phyloP scores from a whole-genome alignment of 495 filamentous ascomycete genomes.

The Symbiotaphrina buchneri region DNA sequence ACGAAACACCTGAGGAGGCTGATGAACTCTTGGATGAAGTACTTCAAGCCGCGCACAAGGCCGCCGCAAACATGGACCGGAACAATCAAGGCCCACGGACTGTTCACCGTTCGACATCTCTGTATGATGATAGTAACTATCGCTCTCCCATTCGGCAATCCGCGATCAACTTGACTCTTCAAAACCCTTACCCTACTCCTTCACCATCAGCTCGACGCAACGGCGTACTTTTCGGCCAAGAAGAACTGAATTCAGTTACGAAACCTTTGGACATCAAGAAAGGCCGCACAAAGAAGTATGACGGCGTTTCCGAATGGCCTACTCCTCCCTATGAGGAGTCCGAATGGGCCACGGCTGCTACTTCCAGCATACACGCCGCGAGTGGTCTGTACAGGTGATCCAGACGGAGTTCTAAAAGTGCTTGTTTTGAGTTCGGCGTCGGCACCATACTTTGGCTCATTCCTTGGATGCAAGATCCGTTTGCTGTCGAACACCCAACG shows the following conservation, averaged over 20 bases:
- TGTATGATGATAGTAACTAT: slow-evolving; percentile 18
- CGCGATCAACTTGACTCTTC: slow-evolving; percentile 31
- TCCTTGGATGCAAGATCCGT: too few relatives aligned
- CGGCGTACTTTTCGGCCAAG: slow-evolving; percentile 42
- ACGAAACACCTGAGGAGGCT: slow-evolving; percentile 91
- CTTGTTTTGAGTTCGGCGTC: too few relatives aligned
- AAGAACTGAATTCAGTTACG: slow-evolving; percentile 19
- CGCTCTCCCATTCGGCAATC: slow-evolving; percentile 25
- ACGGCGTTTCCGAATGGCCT: slow-evolving; percentile 56
- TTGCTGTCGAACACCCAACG: too few relatives aligned
- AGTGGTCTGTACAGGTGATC: slow-evolving; percentile 2
- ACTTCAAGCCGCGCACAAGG: slow-evolving; percentile 32
- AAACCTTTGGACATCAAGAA: slow-evolving; percentile 33
- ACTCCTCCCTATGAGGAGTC: slow-evolving; percentile 88
- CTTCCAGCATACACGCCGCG: slow-evolving; percentile 56
- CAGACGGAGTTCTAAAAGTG: not conserved
- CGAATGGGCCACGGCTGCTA: slow-evolving; percentile 68
- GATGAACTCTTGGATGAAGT: slow-evolving; percentile 88
- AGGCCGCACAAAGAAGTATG: slow-evolving; percentile 18
- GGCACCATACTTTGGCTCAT: too few relatives aligned
- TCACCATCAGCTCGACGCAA: slow-evolving; percentile 73
- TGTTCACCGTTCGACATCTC: slow-evolving; percentile 10
- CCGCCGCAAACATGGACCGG: slow-evolving; percentile 25
- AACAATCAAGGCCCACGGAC: not conserved
- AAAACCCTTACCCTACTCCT: slow-evolving; percentile 78